Conservation (phyloP, 208 protist species). For the Trypanosoma mega region DNA sequence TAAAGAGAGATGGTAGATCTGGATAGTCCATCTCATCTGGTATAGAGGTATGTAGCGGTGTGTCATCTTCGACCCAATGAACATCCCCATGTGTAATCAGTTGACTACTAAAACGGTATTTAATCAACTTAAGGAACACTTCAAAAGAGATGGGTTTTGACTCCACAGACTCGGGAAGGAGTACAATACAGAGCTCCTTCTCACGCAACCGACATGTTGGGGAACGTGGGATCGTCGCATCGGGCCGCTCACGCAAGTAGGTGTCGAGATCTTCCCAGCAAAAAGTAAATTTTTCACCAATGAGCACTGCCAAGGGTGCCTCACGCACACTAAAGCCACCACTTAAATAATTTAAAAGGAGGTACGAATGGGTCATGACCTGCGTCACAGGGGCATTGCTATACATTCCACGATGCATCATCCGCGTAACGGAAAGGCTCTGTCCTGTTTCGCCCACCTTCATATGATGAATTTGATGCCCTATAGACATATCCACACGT, state of each 20-base stretch:
- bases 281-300: slow-evolving; percentile 62
- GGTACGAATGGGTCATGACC: slow-evolving; percentile 65
- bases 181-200: slow-evolving; percentile 59
- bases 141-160: slow-evolving; percentile 46
- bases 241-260: slow-evolving; percentile 54
- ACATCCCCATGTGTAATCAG: slow-evolving; percentile 42
- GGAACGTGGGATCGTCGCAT: slow-evolving; percentile 43
- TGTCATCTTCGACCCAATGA: slow-evolving; percentile 38
- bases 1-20: slow-evolving; percentile 30
- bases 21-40: slow-evolving; percentile 31
- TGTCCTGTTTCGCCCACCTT: slow-evolving; percentile 74
- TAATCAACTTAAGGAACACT: slow-evolving; percentile 70
- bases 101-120: slow-evolving; percentile 58
- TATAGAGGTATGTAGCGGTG: slow-evolving; percentile 30
- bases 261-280: slow-evolving; percentile 74
- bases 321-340: slow-evolving; percentile 45
- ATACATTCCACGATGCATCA: slow-evolving; percentile 85
- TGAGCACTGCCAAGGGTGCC: slow-evolving; percentile 62
- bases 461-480: slow-evolving; percentile 82
- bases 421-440: slow-evolving; percentile 67
- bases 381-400: slow-evolving; percentile 68
- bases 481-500: slow-evolving; percentile 73
- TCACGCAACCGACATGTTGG: slow-evolving; percentile 38
- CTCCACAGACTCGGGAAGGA: slow-evolving; percentile 58
- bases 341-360: slow-evolving; percentile 78